These are phyloP conservation scores for Apiospora saccharicola DNA, from an alignment of 2,329 filamentous ascomycete species.

Conservation along the genomic window DNA sequence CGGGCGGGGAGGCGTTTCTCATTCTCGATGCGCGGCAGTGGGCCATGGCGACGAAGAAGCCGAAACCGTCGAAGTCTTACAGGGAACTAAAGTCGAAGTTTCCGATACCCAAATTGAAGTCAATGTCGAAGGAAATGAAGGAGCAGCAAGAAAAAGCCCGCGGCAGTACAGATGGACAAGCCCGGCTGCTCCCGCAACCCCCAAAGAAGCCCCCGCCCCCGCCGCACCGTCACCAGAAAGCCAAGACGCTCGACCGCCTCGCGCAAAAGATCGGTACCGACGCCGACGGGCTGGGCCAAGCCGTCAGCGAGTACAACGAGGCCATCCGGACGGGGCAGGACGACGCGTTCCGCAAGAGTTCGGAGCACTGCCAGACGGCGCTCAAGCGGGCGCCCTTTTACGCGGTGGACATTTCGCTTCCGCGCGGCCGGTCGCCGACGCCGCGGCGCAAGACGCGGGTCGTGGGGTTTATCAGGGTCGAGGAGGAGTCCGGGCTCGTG, in stretches of 20 bases:
- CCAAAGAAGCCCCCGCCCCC: neutral
- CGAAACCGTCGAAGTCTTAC: neutral
- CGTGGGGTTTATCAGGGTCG: neutral
- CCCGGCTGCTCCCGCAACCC: too few species aligned
- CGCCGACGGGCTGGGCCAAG: conserved; percentile 9
- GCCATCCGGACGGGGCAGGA: neutral
- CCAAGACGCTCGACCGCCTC: neutral
- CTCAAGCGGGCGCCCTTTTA: neutral
- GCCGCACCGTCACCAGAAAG: neutral
- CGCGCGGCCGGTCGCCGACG: conserved; percentile 3
- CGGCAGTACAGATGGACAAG: too few species aligned
- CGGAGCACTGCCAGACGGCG: neutral
- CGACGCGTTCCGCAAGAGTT: neutral
- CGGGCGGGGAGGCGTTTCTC: conserved; percentile 5
- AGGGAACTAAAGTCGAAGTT: neutral
- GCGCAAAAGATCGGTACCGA: neutral
- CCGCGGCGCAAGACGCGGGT: neutral
- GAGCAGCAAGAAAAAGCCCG: neutral
- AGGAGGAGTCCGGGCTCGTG: neutral
- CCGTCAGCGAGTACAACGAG: conserved; percentile 14
- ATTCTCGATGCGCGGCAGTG: neutral
- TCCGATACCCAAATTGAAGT: neutral
- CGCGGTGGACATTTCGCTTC: neutral
- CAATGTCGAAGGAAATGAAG: neutral
- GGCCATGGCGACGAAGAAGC: neutral